phyloP scores from a whole-genome alignment of 805 yeast genomes.

The Kodamaea hsintzibuensis region DNA sequence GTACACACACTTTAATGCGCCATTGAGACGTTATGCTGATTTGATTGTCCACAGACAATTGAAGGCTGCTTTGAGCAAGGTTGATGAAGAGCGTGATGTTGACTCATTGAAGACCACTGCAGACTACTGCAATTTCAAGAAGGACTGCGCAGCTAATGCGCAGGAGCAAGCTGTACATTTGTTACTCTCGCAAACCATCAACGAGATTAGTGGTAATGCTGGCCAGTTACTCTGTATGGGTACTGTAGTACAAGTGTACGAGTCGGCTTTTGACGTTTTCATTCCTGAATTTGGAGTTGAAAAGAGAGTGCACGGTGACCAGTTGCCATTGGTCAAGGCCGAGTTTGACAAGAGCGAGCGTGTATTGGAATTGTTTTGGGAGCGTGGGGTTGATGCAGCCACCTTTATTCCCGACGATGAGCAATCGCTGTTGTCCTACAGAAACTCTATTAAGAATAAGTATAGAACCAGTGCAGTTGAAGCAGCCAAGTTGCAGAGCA shows the following conservation, averaged over 20 bases:
- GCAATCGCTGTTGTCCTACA: slow-evolving; percentile 69
- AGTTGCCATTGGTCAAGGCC: slow-evolving; percentile 86
- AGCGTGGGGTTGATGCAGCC: slow-evolving; percentile 87
- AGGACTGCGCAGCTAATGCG: slow-evolving; percentile 89
- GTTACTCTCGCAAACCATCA: slow-evolving; percentile 77
- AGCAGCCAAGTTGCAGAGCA: slow-evolving; percentile 62
- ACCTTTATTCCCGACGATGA: slow-evolving; percentile 92
- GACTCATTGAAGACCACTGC: slow-evolving; percentile 78
- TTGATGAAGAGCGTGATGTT: slow-evolving; percentile 45
- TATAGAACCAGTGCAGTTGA: slow-evolving; percentile 69
- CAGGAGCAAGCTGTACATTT: slow-evolving; percentile 95
- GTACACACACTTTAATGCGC: slow-evolving; percentile 92
- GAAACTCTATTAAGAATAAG: slow-evolving; percentile 77
- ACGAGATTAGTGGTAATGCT: slow-evolving; percentile 65
- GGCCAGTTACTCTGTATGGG: slow-evolving; percentile 87
- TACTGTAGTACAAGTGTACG: slow-evolving; percentile 87
- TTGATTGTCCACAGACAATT: slow-evolving; percentile 90
- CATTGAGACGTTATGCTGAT: slow-evolving; percentile 90
- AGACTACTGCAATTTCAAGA: slow-evolving; percentile 92
- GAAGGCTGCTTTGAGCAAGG: slow-evolving; percentile 56
- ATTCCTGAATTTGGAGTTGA: slow-evolving; percentile 94
- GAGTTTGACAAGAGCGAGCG: slow-evolving; percentile 76
- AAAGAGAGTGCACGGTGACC: slow-evolving; percentile 96
- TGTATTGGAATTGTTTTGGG: slow-evolving; percentile 86
- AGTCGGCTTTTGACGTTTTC: slow-evolving; percentile 91